These are phyloP conservation scores for Trametes elegans DNA, from an alignment of 768 basidiomycete genomes.

Conservation along the genomic window DNA sequence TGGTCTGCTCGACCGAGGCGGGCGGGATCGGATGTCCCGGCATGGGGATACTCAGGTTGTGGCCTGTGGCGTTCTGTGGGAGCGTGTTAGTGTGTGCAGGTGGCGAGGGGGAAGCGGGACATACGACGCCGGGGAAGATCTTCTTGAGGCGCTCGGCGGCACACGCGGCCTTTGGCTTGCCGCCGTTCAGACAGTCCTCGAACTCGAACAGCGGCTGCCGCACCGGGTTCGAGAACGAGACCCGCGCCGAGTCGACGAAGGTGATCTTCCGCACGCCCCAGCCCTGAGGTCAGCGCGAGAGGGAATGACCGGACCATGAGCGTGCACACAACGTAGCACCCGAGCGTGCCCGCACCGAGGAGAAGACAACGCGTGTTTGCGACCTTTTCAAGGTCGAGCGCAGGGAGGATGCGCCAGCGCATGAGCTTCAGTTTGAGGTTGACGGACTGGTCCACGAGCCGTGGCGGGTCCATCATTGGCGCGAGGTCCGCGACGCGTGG, in stretches of 20 bases:
- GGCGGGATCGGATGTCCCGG: conserved; percentile 91
- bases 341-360: conserved; percentile 93
- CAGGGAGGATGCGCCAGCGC: conserved; percentile 94
- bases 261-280: conserved; percentile 97
- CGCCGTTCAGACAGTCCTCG: conserved; percentile 88
- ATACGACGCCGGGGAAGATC: conserved; percentile 90
- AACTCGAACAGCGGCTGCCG: conserved; percentile 97
- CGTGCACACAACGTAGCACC: conserved; percentile 91
- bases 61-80: conserved; percentile 73
- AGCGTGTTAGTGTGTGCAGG: not conserved
- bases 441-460: conserved; percentile 94
- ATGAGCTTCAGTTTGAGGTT: conserved; percentile 96
- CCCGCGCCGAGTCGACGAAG: conserved; percentile 84
- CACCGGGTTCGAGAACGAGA: conserved; percentile 97
- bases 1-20: conserved; percentile 50
- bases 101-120: conserved; percentile 29
- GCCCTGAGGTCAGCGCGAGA: conserved; percentile 50
- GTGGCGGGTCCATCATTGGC: conserved; percentile 92
- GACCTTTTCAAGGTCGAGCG: conserved; percentile 85
- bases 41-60: conserved; percentile 88
- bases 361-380: conserved; percentile 77
- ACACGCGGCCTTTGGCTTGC: conserved; percentile 89
- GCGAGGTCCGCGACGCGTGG: conserved; percentile 88
- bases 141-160: conserved; percentile 83
- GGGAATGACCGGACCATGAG: conserved; percentile 69